Evolutionary conservation across 768 basidiomycete genomes (phyloP).

Genomic region (Lyophyllum decastes): DNA sequence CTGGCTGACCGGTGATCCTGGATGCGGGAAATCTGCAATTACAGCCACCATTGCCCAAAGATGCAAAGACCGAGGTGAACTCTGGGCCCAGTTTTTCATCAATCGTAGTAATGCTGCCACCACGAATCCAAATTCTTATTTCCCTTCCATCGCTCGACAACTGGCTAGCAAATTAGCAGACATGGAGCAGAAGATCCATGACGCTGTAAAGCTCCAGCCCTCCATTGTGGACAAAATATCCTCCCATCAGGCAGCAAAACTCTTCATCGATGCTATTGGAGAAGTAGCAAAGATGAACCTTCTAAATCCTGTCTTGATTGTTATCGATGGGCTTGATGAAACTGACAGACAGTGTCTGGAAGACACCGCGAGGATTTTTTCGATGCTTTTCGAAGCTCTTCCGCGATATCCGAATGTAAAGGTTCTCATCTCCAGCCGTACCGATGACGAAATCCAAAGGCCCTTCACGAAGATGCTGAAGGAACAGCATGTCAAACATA

Average conservation of each 20-base stretch:
- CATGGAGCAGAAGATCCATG: constrained; percentile 8
- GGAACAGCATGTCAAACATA: constrained; percentile 13
- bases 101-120: constrained; percentile 14
- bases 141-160: constrained; percentile 21
- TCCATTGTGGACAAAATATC: constrained; percentile 11
- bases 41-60: constrained; percentile 9
- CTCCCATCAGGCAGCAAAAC: constrained; percentile 10
- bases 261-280: constrained; percentile 15
- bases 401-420: constrained; percentile 12
- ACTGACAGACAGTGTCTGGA: constrained; percentile 10
- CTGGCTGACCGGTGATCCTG: constrained; percentile 7
- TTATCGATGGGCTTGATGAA: constrained; percentile 24
- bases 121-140: constrained; percentile 16
- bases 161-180: constrained; percentile 5
- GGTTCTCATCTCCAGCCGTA: constrained; percentile 22
- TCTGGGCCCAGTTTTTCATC: constrained; percentile 21
- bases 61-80: background rate
- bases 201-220: constrained; percentile 4
- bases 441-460: constrained; percentile 18
- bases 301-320: constrained; percentile 15
- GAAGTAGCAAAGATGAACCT: constrained; percentile 7
- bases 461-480: constrained; percentile 11
- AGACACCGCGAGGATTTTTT: constrained; percentile 15
- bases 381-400: constrained; percentile 8
- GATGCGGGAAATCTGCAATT: constrained; percentile 9